Percentiles rank a stretch among this genome's conserved stretches.
phyloP scores from a whole-genome alignment of 2,329 filamentous ascomycete genomes.

The Aspergillus sojae region DNA sequence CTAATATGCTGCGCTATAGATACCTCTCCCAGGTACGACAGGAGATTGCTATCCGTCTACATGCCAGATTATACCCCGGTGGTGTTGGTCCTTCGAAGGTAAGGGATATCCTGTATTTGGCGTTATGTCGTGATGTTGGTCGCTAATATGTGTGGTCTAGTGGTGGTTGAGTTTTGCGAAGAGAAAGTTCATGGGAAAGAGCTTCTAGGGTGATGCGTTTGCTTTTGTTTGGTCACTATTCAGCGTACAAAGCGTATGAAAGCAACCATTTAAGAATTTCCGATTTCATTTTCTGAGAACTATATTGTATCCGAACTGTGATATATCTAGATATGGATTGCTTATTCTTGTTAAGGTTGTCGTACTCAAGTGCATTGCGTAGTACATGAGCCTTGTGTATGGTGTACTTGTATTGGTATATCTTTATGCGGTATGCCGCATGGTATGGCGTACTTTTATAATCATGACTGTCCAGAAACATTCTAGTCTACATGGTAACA shows the following conservation, averaged over 20 bases:
- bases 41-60: slow-evolving; percentile 79
- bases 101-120: slow-evolving; percentile 18
- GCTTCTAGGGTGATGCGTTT: slow-evolving; percentile 56
- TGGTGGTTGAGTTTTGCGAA: slow-evolving; percentile 99
- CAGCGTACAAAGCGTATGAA: slow-evolving; percentile 22
- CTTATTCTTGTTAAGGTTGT: background rate
- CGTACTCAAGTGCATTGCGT: background rate
- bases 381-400: background rate
- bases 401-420: background rate
- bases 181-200: slow-evolving; percentile 99
- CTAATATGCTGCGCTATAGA: slow-evolving; percentile 28
- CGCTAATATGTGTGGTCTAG: slow-evolving; percentile 54
- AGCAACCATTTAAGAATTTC: slow-evolving; percentile 8
- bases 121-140: background rate
- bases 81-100: slow-evolving; percentile 67
- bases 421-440: background rate
- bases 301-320: slow-evolving; percentile 9
- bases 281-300: slow-evolving; percentile 7
- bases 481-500: slow-evolving; percentile 5
- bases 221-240: slow-evolving; percentile 17
- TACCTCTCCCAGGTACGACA: slow-evolving; percentile 85
- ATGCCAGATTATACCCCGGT: slow-evolving; percentile 85
- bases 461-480: background rate
- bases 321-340: slow-evolving; percentile 10
- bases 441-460: background rate